Percentiles rank a stretch among this genome's conserved stretches.
Conservation (phyloP, 2,329 filamentous ascomycete genomes). For the Cercospora sesami region DNA sequence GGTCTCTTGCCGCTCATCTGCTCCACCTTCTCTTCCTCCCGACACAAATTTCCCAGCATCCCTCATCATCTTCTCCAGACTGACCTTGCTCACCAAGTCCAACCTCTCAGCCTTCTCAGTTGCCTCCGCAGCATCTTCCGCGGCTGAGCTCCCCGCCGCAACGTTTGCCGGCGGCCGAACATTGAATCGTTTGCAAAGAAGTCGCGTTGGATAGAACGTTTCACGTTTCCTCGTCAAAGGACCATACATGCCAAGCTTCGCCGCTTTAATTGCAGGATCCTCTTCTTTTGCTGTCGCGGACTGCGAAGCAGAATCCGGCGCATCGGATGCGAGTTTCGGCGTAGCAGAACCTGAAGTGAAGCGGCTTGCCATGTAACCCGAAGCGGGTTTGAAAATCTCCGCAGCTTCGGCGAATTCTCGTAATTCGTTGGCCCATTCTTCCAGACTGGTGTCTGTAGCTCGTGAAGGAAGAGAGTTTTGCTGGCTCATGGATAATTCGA, state of each 20-base stretch:
- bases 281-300: slow-evolving; percentile 55
- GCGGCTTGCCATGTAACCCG: slow-evolving; percentile 86
- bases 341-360: slow-evolving; percentile 72
- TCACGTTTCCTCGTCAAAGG: slow-evolving; percentile 72
- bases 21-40: slow-evolving; percentile 24
- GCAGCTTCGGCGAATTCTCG: slow-evolving; percentile 73
- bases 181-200: slow-evolving; percentile 94
- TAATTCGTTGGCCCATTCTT: slow-evolving; percentile 80
- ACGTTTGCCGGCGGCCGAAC: slow-evolving; percentile 72
- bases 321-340: slow-evolving; percentile 39
- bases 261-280: slow-evolving; percentile 82
- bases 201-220: slow-evolving; percentile 74
- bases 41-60: slow-evolving; percentile 42
- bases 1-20: slow-evolving; percentile 14
- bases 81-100: slow-evolving; percentile 57
- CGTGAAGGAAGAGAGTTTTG: slow-evolving; percentile 60
- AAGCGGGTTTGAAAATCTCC: slow-evolving; percentile 85
- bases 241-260: slow-evolving; percentile 89
- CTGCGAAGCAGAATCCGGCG: slow-evolving; percentile 18
- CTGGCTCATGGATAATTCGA: slow-evolving; percentile 72
- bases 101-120: slow-evolving; percentile 52
- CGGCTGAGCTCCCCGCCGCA: slow-evolving; percentile 38
- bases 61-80: slow-evolving; percentile 57
- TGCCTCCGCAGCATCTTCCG: slow-evolving; percentile 28
- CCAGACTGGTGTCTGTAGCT: slow-evolving; percentile 53